These are phyloP conservation scores for Hsuehochloa calcarea DNA, from an alignment of 176 grass and related monocot genomes.

Conservation along the genomic window DNA sequence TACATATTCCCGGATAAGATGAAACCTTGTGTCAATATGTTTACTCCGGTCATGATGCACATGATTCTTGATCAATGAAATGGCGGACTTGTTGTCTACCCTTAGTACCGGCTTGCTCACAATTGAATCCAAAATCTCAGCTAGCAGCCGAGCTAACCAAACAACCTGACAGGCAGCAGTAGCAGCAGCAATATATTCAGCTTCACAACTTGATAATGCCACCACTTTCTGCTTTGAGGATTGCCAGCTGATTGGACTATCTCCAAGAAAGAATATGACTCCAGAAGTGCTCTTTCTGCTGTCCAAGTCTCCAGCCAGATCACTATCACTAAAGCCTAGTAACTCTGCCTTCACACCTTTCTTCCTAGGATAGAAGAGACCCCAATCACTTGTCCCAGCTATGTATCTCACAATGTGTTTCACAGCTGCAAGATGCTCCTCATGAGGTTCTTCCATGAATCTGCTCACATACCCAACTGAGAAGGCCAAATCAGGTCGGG, in stretches of 20 bases:
- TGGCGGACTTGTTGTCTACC: not conserved
- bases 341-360: fast-evolving
- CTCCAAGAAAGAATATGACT: not conserved
- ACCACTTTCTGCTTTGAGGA: not conserved
- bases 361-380: not conserved
- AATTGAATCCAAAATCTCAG: not conserved
- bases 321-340: not conserved
- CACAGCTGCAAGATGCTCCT: not conserved
- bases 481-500: not conserved
- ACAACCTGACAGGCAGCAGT: not conserved
- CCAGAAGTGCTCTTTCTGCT: not conserved
- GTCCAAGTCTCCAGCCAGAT: not conserved
- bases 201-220: not conserved
- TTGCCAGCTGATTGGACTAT: not conserved
- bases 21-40: not conserved
- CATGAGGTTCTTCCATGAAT: not conserved
- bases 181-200: not conserved
- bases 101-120: not conserved
- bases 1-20: not conserved
- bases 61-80: not conserved
- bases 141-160: not conserved
- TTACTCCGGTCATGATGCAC: not conserved
- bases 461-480: not conserved
- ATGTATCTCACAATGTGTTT: not conserved
- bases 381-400: not conserved